Conservation (phyloP, 176 grass and related monocot genomes). For the Aegilops umbellulata region DNA sequence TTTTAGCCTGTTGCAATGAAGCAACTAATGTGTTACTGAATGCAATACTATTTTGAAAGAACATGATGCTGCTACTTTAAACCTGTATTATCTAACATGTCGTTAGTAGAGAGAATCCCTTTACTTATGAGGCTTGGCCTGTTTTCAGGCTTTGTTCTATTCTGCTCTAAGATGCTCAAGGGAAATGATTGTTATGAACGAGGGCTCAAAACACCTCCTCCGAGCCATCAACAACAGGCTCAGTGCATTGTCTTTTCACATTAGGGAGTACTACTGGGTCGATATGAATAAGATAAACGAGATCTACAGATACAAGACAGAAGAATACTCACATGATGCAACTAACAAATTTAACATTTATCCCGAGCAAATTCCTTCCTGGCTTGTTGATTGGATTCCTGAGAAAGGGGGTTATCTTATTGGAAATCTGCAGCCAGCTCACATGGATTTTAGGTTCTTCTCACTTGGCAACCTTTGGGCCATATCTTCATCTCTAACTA, state of each 20-base stretch:
- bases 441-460: conserved; percentile 93
- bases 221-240: conserved; percentile 80
- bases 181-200: conserved; percentile 65
- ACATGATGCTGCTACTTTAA: neutral
- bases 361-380: conserved; percentile 81
- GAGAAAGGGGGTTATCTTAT: conserved; percentile 82
- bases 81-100: neutral
- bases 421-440: conserved; percentile 82
- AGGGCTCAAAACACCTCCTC: conserved; percentile 62
- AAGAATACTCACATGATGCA: conserved; percentile 86
- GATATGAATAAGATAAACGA: conserved; percentile 91
- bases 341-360: conserved; percentile 94
- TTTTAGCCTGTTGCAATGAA: neutral
- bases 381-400: conserved; percentile 87
- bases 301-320: conserved; percentile 86
- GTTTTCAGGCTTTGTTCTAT: conserved; percentile 72
- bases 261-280: conserved; percentile 83
- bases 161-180: conserved; percentile 71
- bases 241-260: conserved; percentile 81
- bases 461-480: conserved; percentile 84
- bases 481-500: conserved; percentile 72
- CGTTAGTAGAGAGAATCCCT: neutral
- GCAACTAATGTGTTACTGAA: neutral
- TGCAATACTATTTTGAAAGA: neutral
- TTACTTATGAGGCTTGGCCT: conserved; percentile 23